Conservation (phyloP, 2,329 filamentous ascomycete species). For the Diaporthe batatas region DNA sequence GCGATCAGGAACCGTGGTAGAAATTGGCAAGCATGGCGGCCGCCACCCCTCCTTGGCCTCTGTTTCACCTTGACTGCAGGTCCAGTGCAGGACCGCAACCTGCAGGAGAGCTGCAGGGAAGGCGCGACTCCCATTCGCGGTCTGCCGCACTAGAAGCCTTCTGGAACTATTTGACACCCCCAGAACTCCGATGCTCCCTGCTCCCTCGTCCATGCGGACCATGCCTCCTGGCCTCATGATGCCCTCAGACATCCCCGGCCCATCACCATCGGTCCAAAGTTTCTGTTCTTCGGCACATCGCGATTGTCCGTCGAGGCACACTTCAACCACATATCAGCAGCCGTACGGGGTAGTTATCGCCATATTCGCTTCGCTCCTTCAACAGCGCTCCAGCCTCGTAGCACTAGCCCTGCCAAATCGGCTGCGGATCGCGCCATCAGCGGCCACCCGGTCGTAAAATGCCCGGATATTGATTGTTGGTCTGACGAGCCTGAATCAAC, state of each 20-base stretch:
- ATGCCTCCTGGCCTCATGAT: not conserved
- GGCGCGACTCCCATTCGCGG: not conserved
- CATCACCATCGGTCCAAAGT: constrained; percentile 12
- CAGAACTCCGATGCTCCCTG: constrained; percentile 8
- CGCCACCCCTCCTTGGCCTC: constrained; percentile 17
- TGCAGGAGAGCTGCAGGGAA: not conserved
- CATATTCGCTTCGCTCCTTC: no score
- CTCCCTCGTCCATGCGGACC: constrained; percentile 9
- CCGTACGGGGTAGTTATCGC: no score
- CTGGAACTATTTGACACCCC: constrained; percentile 38
- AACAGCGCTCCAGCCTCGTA: constrained; percentile 16
- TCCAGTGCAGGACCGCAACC: not conserved
- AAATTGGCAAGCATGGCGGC: constrained; percentile 7
- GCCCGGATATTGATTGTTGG: constrained; percentile 15
- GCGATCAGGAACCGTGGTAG: not conserved
- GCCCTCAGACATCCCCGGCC: constrained; percentile 9
- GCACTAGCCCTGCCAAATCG: constrained; percentile 16
- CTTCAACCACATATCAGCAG: no score
- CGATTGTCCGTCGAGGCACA: constrained; percentile 6
- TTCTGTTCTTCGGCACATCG: constrained; percentile 12
- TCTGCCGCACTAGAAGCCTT: constrained; percentile 25
- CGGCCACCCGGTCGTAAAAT: not conserved
- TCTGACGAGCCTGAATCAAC: constrained; percentile 19
- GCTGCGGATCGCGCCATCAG: constrained; percentile 5
- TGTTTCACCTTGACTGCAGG: constrained; percentile 38